Conservation (phyloP, 2,329 filamentous ascomycete species). For the Botrytis hyacinthi region DNA sequence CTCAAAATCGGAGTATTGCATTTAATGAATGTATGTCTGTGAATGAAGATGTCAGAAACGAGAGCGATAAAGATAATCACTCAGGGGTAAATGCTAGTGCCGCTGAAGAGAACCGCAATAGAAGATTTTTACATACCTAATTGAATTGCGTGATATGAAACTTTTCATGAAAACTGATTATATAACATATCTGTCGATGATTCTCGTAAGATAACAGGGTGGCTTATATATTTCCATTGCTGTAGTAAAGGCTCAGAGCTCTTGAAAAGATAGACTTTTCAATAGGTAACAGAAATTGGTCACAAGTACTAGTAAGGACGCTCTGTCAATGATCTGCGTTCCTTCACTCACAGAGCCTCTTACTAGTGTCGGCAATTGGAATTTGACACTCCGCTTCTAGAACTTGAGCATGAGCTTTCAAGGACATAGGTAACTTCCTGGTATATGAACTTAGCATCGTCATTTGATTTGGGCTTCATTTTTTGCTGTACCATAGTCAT, state of each 20-base stretch:
- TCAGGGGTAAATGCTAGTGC: background rate
- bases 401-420: background rate
- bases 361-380: background rate
- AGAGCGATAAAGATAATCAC: background rate
- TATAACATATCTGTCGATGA: background rate
- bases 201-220: background rate
- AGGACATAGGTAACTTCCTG: rapidly evolving
- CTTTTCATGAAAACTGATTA: rapidly evolving
- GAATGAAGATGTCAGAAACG: background rate
- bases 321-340: background rate
- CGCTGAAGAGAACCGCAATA: background rate
- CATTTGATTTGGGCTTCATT: background rate
- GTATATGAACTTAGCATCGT: background rate
- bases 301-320: background rate
- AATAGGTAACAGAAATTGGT: background rate
- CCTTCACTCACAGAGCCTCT: background rate
- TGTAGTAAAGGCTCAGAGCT: background rate
- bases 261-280: background rate
- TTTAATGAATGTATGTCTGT: background rate
- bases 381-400: background rate
- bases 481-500: background rate
- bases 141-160: background rate
- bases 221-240: no score
- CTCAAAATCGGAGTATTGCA: background rate
- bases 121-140: background rate